Base-by-base conservation (phyloP, 306 rosid genomes). In the Lathyrus oleraceus region DNA sequence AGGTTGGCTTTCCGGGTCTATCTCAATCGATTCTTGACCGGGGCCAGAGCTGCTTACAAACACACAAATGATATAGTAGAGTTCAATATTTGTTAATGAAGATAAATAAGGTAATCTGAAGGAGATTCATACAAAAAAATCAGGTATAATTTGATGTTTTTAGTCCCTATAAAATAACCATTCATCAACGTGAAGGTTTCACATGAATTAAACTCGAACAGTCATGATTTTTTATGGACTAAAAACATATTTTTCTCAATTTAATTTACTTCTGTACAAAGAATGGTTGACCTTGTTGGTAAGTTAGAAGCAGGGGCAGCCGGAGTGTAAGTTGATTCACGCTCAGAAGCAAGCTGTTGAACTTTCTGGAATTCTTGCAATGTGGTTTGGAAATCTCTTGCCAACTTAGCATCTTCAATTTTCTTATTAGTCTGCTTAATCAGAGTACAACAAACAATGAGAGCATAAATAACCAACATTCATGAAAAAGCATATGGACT, bases 311-410 rank as follows among this genome's bases (percentile, higher is more conserved):
- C 23, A 47, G 83, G 48, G 59, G 85, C 30, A 44, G 85, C 77
- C 51, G 89, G 92, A 27, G 78, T 67, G 71, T 82, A 90, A 72
- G 83, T 70, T 4, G 88, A 85, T 74, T 87, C 96, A 3, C 94
- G 88, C 83, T 87, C 85, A 30, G 91, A 85, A 70, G 94, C 88
- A 81, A 90, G 89, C 51, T 84, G 91, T 62, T 85, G 94, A 53
- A 81, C 86, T 77, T 76, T 90, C 85, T 90, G 96, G 52, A 87
- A 90, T 49, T 90, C 89, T 84, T 86, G 89, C 65, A 90, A 79
- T 16, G 84, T 81, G 35, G 84, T 85, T 73, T 90, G 94, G 67
- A 90, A 90, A 83, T 90, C 96, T 82, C 78, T 90, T 17, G 89
- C 96, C 20, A 90, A 82, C 78, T 87, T 90, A 30, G 94, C 96